Conservation (phyloP, 2,329 filamentous ascomycete genomes). For the Lachnellula suecica region DNA sequence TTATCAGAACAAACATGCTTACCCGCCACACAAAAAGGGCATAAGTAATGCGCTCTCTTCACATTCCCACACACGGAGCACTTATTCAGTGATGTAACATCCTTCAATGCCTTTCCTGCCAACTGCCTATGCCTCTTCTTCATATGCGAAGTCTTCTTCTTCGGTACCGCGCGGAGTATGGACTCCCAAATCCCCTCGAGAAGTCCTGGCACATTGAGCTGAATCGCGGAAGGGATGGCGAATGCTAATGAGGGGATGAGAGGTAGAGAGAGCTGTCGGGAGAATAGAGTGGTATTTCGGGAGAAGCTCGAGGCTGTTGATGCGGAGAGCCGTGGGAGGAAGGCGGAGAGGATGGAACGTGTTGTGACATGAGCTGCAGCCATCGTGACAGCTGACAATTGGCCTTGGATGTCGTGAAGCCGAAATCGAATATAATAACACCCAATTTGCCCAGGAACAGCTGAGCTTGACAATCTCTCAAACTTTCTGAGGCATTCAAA, state of each 20-base stretch:
- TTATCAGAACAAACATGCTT: slow-evolving; percentile 36
- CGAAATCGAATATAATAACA: background rate
- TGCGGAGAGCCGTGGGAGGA: slow-evolving; percentile 55
- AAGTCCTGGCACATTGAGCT: slow-evolving; percentile 63
- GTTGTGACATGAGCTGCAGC: slow-evolving; percentile 42
- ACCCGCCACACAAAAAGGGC: slow-evolving; percentile 84
- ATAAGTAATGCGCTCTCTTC: slow-evolving; percentile 88
- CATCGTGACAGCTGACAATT: slow-evolving; percentile 38
- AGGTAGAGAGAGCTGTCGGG: slow-evolving; percentile 45
- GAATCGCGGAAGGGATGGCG: slow-evolving; percentile 58
- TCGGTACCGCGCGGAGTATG: slow-evolving; percentile 87
- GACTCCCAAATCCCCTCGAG: slow-evolving; percentile 89
- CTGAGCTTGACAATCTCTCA: background rate
- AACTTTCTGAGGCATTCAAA: slow-evolving; percentile 5
- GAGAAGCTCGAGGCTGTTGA: slow-evolving; percentile 41
- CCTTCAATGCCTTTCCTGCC: slow-evolving; percentile 92
- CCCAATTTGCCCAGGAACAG: background rate
- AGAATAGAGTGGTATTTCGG: slow-evolving; percentile 44
- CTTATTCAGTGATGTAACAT: slow-evolving; percentile 81
- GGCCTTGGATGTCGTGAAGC: background rate
- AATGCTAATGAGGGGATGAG: slow-evolving; percentile 55
- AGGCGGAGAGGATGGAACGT: slow-evolving; percentile 42
- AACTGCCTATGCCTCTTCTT: slow-evolving; percentile 92
- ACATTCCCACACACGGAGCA: slow-evolving; percentile 85
- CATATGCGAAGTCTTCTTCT: slow-evolving; percentile 98